Evolutionary conservation across 169 alveolate genomes (phyloP).

Genomic region (Plasmodium blacklocki): DNA sequence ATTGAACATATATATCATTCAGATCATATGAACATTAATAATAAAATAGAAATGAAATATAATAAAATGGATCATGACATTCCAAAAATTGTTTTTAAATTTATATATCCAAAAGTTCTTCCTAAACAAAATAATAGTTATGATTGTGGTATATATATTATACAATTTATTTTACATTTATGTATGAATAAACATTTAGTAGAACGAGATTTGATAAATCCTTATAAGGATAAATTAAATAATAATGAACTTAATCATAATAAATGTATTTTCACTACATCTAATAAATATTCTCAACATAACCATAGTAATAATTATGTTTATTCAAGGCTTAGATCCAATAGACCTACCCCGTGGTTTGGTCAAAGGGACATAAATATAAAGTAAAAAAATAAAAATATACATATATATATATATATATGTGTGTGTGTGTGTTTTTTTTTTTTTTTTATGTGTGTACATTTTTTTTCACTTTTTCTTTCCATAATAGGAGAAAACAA

Average conservation of each 20-base stretch:
- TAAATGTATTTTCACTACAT: background rate
- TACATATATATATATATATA: background rate
- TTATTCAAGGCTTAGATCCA: background rate
- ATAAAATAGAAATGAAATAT: background rate
- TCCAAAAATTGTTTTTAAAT: constrained; percentile 73
- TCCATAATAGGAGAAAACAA: constrained; percentile 38
- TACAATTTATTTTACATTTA: constrained; percentile 77
- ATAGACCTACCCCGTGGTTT: constrained; percentile 50
- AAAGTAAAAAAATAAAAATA: constrained; percentile 11
- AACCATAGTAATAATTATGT: background rate
- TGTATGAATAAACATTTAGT: constrained; percentile 52
- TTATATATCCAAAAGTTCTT: constrained; percentile 38
- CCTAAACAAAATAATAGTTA: constrained; percentile 80
- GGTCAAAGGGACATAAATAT: constrained; percentile 42
- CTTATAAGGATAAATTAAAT: constrained; percentile 17
- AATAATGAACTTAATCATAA: background rate
- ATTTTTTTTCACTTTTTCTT: background rate
- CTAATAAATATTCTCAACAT: background rate
- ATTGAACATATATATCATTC: constrained; percentile 32
- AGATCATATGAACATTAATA: constrained; percentile 3
- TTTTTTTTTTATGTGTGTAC: background rate
- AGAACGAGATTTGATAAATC: constrained; percentile 47
- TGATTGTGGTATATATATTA: constrained; percentile 81
- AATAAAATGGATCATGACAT: background rate
- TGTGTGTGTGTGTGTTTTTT: background rate